Percentiles rank a stretch among this genome's conserved stretches.
Conservation (phyloP, 2,329 filamentous ascomycete genomes). For the Ascochyta koolunga region DNA sequence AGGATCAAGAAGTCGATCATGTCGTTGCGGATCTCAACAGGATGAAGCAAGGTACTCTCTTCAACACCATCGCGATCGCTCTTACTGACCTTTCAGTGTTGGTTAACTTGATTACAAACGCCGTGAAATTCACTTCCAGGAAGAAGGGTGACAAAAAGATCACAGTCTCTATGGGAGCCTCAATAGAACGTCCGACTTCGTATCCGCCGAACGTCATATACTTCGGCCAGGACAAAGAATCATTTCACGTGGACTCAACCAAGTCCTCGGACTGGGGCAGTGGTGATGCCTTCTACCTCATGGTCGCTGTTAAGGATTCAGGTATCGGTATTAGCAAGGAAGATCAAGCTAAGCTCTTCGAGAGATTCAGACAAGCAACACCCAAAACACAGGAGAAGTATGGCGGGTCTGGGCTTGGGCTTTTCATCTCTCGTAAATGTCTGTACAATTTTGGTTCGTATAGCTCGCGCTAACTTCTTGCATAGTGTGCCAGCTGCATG, state of each 20-base stretch:
- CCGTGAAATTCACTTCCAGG: slow-evolving; percentile 54
- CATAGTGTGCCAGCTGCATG: slow-evolving; percentile 45
- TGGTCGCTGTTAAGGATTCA: slow-evolving; percentile 53
- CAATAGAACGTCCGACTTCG: slow-evolving; percentile 43
- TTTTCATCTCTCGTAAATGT: slow-evolving; percentile 49
- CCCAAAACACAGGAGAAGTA: slow-evolving; percentile 51
- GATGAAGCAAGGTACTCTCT: slow-evolving; percentile 43
- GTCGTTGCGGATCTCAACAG: slow-evolving; percentile 47
- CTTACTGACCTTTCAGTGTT: slow-evolving; percentile 42
- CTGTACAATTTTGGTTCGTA: slow-evolving; percentile 1
- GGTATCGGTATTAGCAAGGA: slow-evolving; percentile 51
- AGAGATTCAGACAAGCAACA: slow-evolving; percentile 50
- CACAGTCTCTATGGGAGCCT: slow-evolving; percentile 51
- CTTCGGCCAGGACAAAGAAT: slow-evolving; percentile 46
- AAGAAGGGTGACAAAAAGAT: slow-evolving; percentile 49
- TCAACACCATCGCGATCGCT: fast-evolving
- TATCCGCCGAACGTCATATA: slow-evolving; percentile 55
- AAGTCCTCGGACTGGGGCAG: slow-evolving; percentile 50
- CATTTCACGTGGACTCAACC: slow-evolving; percentile 51
- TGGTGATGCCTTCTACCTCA: slow-evolving; percentile 49
- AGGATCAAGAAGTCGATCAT: slow-evolving; percentile 46
- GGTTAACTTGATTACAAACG: slow-evolving; percentile 53
- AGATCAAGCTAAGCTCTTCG: slow-evolving; percentile 51
- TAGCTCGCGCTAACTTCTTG: neutral
- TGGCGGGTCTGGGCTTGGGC: slow-evolving; percentile 48